Evolutionary conservation across 768 basidiomycete genomes (phyloP).

Genomic region (Podaxis pistillaris): DNA sequence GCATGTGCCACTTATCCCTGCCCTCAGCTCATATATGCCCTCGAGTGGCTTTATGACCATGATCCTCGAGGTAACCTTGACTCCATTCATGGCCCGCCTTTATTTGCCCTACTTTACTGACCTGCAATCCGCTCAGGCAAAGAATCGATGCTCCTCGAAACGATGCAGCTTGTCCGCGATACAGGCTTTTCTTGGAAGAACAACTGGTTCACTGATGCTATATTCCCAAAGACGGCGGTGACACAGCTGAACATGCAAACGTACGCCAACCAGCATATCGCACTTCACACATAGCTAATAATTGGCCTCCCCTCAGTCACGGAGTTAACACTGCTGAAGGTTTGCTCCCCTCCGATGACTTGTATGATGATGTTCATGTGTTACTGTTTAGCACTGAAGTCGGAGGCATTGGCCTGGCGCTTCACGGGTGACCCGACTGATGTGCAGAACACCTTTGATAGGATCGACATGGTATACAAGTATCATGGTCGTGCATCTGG

Average conservation of each 20-base stretch:
- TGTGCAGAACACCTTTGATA: slow-evolving; percentile 36
- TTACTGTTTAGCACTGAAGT: slow-evolving; percentile 31
- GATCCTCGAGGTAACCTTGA: slow-evolving; percentile 30
- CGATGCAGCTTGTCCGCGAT: slow-evolving; percentile 38
- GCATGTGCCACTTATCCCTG: not conserved
- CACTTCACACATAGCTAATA: not conserved
- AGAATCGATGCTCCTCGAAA: slow-evolving; percentile 34
- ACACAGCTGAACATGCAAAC: slow-evolving; percentile 31
- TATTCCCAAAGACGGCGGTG: slow-evolving; percentile 33
- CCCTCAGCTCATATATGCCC: slow-evolving; percentile 31
- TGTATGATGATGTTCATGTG: not conserved
- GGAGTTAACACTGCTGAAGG: slow-evolving; percentile 42
- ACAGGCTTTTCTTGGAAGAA: slow-evolving; percentile 42
- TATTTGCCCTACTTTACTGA: not conserved
- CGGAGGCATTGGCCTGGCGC: slow-evolving; percentile 40
- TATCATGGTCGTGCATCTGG: slow-evolving; percentile 39
- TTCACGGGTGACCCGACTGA: slow-evolving; percentile 39
- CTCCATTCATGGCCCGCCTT: not conserved
- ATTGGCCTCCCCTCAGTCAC: slow-evolving; percentile 25
- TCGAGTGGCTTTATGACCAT: slow-evolving; percentile 42
- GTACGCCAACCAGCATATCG: slow-evolving; percentile 19
- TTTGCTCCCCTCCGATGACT: not conserved
- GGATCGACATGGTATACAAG: slow-evolving; percentile 36
- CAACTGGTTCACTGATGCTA: slow-evolving; percentile 35
- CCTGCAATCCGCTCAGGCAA: slow-evolving; percentile 24